Base-by-base conservation (phyloP, 2,329 filamentous ascomycete genomes). In the Trichoderma semiorbis region DNA sequence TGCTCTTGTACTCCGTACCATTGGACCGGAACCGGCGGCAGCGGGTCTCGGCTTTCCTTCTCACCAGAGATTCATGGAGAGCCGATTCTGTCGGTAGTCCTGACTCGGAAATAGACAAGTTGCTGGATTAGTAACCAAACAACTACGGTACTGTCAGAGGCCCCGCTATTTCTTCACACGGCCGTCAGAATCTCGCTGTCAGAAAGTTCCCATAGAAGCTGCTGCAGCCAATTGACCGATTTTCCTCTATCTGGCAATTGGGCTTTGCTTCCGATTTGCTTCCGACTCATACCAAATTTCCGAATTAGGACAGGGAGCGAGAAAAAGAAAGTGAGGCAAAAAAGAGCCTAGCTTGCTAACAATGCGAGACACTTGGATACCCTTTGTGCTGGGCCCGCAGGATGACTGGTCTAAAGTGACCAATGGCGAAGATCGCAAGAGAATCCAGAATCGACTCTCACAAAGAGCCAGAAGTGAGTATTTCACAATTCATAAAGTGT, bases 351-450 rank as follows among this genome's bases (percentile, higher is more conserved):
- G 34, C 18, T 26, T 62, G 21, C 11, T 18, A 14, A 53, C 26
- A 12, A 39, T 67, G 62, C 16, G 21, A 34, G 69, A 55, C 11
- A 65, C 50, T n/a, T 66, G 36, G 53, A 53, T 11, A 3, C 62
- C 16, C 4, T 71, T 66, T 53, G 3, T 71, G 5, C n/a, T 55
- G n/a, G 30, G 63, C 7, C 55, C 63, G 6, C 24, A 43, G 28
- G 61, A 72, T 50, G 67, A 71, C 16, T 66, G 67, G 36, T 39
- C 71, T 18, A 32, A 71, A 36, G 39, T 72, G 6, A 62, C n/a
- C 12, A 47, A 55, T 61, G 28, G 34, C 7, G 50, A 65, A 1
- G 67, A 28, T 7, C 50, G 65, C 18, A 57, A 66, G 36, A 36
- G 61, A n/a, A 55, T 55, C 36, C 21, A 66, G 21, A 66, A 53